These are phyloP conservation scores for Fraxinus platypoda DNA, from an alignment of 305 asterid genomes.

Conservation along the genomic window DNA sequence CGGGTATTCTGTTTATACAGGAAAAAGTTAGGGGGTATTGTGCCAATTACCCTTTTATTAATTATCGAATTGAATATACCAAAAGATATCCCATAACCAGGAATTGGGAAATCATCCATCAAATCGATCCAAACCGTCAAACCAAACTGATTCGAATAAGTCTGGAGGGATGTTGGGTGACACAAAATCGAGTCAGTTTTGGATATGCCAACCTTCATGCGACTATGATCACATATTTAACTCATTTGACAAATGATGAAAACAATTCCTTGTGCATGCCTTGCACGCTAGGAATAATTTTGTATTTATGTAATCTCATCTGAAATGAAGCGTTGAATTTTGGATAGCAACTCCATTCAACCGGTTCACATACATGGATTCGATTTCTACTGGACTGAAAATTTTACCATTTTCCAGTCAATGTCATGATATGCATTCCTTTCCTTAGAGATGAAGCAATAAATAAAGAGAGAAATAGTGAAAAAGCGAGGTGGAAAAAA, in stretches of 20 bases:
- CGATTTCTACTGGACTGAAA: background rate
- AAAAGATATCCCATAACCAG: background rate
- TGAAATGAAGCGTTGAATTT: background rate
- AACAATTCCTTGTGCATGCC: background rate
- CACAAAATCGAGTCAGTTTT: background rate
- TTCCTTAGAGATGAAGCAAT: constrained; percentile 51
- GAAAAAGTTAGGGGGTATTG: background rate
- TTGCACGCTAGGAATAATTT: background rate
- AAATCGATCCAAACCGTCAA: background rate
- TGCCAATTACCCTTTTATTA: no score
- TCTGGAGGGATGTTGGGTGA: background rate
- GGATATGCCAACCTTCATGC: background rate
- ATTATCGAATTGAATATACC: background rate
- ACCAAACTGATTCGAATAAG: background rate
- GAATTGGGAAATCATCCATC: background rate
- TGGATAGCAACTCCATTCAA: background rate
- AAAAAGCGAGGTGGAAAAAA: background rate
- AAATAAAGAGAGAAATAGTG: constrained; percentile 29
- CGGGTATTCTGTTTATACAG: background rate
- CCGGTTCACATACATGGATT: background rate
- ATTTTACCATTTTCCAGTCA: background rate
- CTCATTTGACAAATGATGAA: background rate
- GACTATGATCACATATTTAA: background rate
- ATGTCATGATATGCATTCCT: constrained; percentile 31
- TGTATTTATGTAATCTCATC: background rate